Conservation (phyloP, 225 moss, liverwort and hornwort species). For the Physcomitrellopsis africana region DNA sequence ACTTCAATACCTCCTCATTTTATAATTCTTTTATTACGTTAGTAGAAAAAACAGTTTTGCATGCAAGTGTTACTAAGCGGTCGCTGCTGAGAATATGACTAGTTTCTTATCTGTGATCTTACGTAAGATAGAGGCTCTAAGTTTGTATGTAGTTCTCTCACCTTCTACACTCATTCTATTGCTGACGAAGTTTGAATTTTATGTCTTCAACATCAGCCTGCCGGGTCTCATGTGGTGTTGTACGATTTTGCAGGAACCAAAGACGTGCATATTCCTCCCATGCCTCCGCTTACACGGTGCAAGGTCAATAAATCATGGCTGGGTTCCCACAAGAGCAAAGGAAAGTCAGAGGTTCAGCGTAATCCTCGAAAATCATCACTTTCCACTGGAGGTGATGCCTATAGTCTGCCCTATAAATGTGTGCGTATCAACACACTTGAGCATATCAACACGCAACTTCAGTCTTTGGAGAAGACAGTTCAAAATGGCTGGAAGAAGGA, state of each 20-base stretch:
- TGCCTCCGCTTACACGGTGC: conserved; percentile 91
- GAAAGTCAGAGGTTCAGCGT: conserved; percentile 49
- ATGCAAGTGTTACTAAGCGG: not conserved
- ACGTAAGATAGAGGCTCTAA: not conserved
- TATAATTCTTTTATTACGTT: conserved; percentile 14
- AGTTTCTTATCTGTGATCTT: no score
- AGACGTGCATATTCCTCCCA: conserved; percentile 67
- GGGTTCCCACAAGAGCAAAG: conserved; percentile 74
- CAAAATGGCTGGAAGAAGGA: conserved; percentile 80
- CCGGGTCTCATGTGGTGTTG: conserved; percentile 19
- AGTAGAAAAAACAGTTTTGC: not conserved
- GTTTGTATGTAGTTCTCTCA: conserved; percentile 24
- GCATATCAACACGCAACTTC: conserved; percentile 71
- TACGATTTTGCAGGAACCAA: conserved; percentile 71
- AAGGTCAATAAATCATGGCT: conserved; percentile 60
- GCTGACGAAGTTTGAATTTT: not conserved
- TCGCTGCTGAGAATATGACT: conserved; percentile 15
- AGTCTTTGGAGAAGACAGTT: conserved; percentile 81
- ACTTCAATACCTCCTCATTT: not conserved
- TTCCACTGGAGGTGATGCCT: conserved; percentile 40
- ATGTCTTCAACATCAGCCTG: no score
- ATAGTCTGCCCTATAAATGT: conserved; percentile 62
- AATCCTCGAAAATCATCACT: conserved; percentile 30
- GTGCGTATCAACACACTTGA: conserved; percentile 93
- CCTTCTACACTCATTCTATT: conserved; percentile 8